A percentile compares a stretch with the other conserved stretches of the same genome.
Conservation (phyloP, 371 early-diverging fungal genomes). For the Mortierella sp. region DNA sequence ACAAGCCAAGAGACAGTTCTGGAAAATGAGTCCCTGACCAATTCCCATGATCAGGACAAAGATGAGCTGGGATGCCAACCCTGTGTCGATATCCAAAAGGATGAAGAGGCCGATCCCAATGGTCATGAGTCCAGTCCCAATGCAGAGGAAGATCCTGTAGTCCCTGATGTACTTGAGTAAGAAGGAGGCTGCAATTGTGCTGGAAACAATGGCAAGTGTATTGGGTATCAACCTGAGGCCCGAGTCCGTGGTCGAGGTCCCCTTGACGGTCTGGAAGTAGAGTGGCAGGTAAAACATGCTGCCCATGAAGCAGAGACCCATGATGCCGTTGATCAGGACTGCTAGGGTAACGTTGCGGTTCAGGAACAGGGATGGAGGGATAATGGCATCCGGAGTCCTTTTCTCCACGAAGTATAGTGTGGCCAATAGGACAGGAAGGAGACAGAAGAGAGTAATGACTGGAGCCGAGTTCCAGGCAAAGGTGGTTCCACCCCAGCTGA, state of each 20-base stretch:
- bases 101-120: constrained; percentile 61
- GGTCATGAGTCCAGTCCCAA: constrained; percentile 57
- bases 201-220: constrained; percentile 13
- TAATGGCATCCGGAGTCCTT: constrained; percentile 63
- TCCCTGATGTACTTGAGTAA: constrained; percentile 50
- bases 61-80: constrained; percentile 44
- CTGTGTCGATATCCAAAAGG: constrained; percentile 52
- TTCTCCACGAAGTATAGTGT: constrained; percentile 65
- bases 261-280: constrained; percentile 67
- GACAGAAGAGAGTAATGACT: constrained; percentile 65
- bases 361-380: constrained; percentile 56
- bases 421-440: constrained; percentile 53
- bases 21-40: constrained; percentile 64
- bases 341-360: constrained; percentile 53
- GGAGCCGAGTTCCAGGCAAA: constrained; percentile 72
- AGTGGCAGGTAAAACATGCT: constrained; percentile 75
- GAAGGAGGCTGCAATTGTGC: constrained; percentile 12
- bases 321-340: constrained; percentile 51
- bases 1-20: constrained; percentile 47
- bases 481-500: constrained; percentile 77
- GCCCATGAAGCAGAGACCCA: constrained; percentile 73
- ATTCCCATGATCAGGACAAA: constrained; percentile 64
- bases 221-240: constrained; percentile 54
- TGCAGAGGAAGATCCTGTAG: constrained; percentile 52
- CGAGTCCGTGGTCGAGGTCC: constrained; percentile 60